A percentile compares a stretch with the other conserved stretches of the same genome.
Evolutionary conservation across 2,329 filamentous ascomycete genomes (phyloP).

Genomic region (Ophiocordyceps camponoti-saundersi): DNA sequence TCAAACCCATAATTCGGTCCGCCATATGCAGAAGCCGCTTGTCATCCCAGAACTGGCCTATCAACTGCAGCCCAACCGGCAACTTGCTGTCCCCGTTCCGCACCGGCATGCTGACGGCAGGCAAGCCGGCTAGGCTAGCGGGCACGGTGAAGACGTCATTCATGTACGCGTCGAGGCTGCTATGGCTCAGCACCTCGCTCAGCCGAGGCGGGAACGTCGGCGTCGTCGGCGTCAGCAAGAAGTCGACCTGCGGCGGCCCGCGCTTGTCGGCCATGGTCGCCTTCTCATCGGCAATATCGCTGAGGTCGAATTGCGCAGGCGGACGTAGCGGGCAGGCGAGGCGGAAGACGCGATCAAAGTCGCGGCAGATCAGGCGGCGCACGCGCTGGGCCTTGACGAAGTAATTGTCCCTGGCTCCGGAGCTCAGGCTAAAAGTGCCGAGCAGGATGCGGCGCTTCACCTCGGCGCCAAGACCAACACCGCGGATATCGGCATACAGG

Average conservation of each 20-base stretch:
- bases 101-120: slow-evolving; percentile 65
- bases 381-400: slow-evolving; percentile 88
- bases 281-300: slow-evolving; percentile 34
- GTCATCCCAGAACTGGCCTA: slow-evolving; percentile 72
- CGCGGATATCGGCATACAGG: slow-evolving; percentile 62
- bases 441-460: slow-evolving; percentile 76
- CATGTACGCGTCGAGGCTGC: slow-evolving; percentile 60
- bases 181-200: slow-evolving; percentile 35
- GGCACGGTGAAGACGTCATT: slow-evolving; percentile 95
- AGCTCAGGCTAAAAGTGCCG: slow-evolving; percentile 79
- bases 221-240: slow-evolving; percentile 75
- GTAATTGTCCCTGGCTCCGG: slow-evolving; percentile 86
- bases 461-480: slow-evolving; percentile 62
- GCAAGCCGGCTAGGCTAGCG: slow-evolving; percentile 78
- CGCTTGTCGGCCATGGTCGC: slow-evolving; percentile 36
- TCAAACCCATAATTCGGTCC: slow-evolving; percentile 10
- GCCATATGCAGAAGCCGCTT: slow-evolving; percentile 42
- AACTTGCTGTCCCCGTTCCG: slow-evolving; percentile 14
- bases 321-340: slow-evolving; percentile 50
- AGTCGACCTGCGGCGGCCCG: slow-evolving; percentile 54
- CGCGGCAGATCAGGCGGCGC: slow-evolving; percentile 63
- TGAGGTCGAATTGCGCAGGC: slow-evolving; percentile 35
- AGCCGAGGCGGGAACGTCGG: slow-evolving; percentile 57
- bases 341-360: slow-evolving; percentile 70
- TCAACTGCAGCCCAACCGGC: slow-evolving; percentile 49